phyloP scores from a whole-genome alignment of 495 filamentous ascomycete species.

The Cetradonia linearis region DNA sequence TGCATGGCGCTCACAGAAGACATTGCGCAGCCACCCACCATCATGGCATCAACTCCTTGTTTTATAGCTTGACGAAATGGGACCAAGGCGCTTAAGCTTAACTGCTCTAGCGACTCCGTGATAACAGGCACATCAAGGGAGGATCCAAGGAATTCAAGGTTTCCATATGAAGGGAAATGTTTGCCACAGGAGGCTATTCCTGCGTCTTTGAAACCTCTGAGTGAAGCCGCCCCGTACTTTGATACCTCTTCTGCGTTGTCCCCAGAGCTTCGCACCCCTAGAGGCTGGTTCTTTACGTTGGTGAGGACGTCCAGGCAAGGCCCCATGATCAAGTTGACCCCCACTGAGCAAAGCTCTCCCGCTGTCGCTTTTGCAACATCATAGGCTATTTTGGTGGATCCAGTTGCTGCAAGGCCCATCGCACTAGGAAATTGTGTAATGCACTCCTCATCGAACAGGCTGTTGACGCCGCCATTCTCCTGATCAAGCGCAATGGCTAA shows the following conservation, averaged over 20 bases:
- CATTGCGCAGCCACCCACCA: conserved; percentile 83
- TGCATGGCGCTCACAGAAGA: conserved; percentile 82
- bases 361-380: conserved; percentile 79
- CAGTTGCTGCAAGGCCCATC: conserved; percentile 83
- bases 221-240: conserved; percentile 72
- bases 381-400: conserved; percentile 65
- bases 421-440: conserved; percentile 85
- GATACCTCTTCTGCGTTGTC: conserved; percentile 88
- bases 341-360: conserved; percentile 73
- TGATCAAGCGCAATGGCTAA: conserved; percentile 79
- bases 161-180: conserved; percentile 87
- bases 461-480: conserved; percentile 92
- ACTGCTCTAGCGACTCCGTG: conserved; percentile 78
- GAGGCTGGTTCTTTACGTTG: conserved; percentile 74
- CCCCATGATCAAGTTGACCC: conserved; percentile 83
- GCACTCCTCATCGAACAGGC: conserved; percentile 81
- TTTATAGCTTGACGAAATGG: conserved; percentile 79
- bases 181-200: conserved; percentile 80
- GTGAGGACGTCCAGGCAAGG: conserved; percentile 85
- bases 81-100: conserved; percentile 71
- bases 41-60: conserved; percentile 80
- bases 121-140: conserved; percentile 82
- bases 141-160: conserved; percentile 81
- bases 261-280: conserved; percentile 72
- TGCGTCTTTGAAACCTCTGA: conserved; percentile 82